These are phyloP conservation scores for Geotrichum restrictum DNA, from an alignment of 1,139 yeast genomes.

Conservation along the genomic window DNA sequence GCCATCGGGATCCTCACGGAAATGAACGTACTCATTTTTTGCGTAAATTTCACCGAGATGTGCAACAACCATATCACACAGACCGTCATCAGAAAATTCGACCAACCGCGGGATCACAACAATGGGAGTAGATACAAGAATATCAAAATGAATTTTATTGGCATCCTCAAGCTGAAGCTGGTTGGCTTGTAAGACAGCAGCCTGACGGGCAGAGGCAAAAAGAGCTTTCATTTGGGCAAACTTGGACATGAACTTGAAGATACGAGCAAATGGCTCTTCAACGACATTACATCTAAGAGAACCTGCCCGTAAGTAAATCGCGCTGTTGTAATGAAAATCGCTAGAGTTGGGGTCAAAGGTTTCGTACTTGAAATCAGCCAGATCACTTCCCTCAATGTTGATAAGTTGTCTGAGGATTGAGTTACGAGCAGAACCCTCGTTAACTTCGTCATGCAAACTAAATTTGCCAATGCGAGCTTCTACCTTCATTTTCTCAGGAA, in stretches of 20 bases:
- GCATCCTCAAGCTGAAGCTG: constrained; percentile 64
- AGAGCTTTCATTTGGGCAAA: constrained; percentile 82
- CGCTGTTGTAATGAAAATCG: constrained; percentile 50
- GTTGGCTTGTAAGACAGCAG: constrained; percentile 67
- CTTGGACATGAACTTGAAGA: constrained; percentile 64
- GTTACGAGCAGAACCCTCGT: constrained; percentile 57
- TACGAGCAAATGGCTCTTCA: constrained; percentile 71
- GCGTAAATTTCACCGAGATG: constrained; percentile 82
- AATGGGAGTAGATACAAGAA: constrained; percentile 75
- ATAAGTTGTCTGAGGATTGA: constrained; percentile 63
- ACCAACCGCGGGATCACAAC: constrained; percentile 66
- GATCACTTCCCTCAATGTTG: constrained; percentile 74
- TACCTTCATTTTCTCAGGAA: constrained; percentile 77
- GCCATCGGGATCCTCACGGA: constrained; percentile 28
- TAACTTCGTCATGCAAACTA: constrained; percentile 70
- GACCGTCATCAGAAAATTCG: constrained; percentile 15
- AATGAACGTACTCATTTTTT: constrained; percentile 51
- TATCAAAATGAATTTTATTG: constrained; percentile 62
- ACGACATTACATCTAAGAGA: constrained; percentile 71
- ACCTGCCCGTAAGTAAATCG: constrained; percentile 66
- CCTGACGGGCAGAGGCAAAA: constrained; percentile 82
- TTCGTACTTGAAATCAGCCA: constrained; percentile 80
- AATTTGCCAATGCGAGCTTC: constrained; percentile 76
- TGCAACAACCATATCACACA: constrained; percentile 61
- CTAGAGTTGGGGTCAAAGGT: constrained; percentile 55